Conservation (phyloP, 2,329 filamentous ascomycete species). For the Curvularia hawaiiensis region DNA sequence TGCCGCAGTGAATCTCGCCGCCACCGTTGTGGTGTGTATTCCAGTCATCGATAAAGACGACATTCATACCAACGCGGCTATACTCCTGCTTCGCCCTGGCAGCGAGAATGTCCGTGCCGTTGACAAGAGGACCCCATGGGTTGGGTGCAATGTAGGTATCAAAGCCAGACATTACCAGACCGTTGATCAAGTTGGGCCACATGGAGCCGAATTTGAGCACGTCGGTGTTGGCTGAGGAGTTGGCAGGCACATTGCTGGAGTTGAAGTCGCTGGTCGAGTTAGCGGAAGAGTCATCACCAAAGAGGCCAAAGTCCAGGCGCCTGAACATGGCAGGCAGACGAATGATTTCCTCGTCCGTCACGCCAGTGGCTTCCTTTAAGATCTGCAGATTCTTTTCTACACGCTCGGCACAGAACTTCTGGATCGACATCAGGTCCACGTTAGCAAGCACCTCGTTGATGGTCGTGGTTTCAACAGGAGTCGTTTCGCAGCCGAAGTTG, state of each 20-base stretch:
- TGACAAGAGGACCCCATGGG: conserved; percentile 1
- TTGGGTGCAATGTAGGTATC: not conserved
- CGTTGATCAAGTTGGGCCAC: not conserved
- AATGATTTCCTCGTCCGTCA: conserved; percentile 12
- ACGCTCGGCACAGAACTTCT: conserved; percentile 6
- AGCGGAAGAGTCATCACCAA: not conserved
- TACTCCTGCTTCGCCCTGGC: conserved; percentile 5
- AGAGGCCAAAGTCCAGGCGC: not conserved
- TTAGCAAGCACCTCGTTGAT: conserved; percentile 9
- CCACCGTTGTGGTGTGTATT: conserved; percentile 11
- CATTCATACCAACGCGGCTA: conserved; percentile 4
- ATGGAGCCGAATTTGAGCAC: not conserved
- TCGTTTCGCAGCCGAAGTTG: not conserved
- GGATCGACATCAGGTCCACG: conserved; percentile 4
- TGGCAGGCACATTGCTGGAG: not conserved
- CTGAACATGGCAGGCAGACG: conserved; percentile 5
- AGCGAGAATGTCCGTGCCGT: not conserved
- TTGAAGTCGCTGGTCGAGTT: not conserved
- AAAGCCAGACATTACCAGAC: conserved; percentile 2
- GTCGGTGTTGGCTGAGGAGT: not conserved
- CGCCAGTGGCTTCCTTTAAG: conserved; percentile 12
- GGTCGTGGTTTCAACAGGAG: not conserved
- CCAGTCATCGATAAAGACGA: conserved; percentile 14
- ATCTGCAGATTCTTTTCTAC: conserved; percentile 8
- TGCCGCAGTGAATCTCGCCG: conserved; percentile 16